These are phyloP conservation scores for Fraxinus platypoda DNA, from an alignment of 305 asterid species.

Conservation along the genomic window DNA sequence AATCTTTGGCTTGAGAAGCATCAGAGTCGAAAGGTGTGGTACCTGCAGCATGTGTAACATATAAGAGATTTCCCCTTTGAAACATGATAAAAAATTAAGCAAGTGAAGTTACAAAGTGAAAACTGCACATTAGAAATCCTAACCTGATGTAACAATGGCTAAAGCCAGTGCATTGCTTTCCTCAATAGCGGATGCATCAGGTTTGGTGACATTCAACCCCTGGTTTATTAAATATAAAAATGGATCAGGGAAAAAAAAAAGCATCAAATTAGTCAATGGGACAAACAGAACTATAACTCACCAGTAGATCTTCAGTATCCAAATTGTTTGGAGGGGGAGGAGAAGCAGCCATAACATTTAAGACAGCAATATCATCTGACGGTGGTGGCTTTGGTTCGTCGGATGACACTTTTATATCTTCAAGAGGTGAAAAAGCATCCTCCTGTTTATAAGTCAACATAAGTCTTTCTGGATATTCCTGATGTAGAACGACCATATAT, in stretches of 20 bases:
- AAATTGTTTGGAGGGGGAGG: slow-evolving; percentile 32
- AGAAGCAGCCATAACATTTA: slow-evolving; percentile 38
- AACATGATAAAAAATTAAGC: slow-evolving; percentile 2
- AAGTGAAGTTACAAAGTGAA: neutral
- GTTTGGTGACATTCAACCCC: slow-evolving; percentile 61
- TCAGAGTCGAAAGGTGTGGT: slow-evolving; percentile 35
- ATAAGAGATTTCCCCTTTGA: neutral
- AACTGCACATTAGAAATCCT: slow-evolving; percentile 19
- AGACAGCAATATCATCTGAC: slow-evolving; percentile 39
- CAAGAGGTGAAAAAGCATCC: slow-evolving; percentile 56
- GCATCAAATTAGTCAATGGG: no score
- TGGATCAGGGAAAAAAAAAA: neutral
- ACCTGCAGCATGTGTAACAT: slow-evolving; percentile 38
- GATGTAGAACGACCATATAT: slow-evolving; percentile 11
- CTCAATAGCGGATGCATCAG: slow-evolving; percentile 66
- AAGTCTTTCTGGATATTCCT: slow-evolving; percentile 96
- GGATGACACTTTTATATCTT: slow-evolving; percentile 43
- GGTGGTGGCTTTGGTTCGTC: slow-evolving; percentile 53
- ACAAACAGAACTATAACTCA: slow-evolving; percentile 28
- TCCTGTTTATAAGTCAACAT: slow-evolving; percentile 90
- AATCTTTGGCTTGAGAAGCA: slow-evolving; percentile 49
- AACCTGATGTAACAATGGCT: slow-evolving; percentile 87
- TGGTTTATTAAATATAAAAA: slow-evolving; percentile 22
- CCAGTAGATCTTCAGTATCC: slow-evolving; percentile 73
- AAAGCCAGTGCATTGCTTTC: slow-evolving; percentile 90